phyloP scores from a whole-genome alignment of 176 grass and related monocot genomes.

The Oryza longistaminata region DNA sequence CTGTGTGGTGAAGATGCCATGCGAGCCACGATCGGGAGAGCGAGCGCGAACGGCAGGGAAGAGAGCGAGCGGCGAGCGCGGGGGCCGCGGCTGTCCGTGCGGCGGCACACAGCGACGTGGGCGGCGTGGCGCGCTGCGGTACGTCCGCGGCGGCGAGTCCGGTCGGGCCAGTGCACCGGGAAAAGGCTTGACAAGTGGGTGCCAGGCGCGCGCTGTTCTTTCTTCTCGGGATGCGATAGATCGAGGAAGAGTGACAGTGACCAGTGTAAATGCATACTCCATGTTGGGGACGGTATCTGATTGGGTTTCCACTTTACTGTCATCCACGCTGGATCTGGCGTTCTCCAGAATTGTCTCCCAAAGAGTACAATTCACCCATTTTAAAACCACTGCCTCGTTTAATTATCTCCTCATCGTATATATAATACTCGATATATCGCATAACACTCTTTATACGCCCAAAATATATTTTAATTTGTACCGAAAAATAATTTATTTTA shows the following conservation, averaged over 20 bases:
- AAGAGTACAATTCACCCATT: too few relatives aligned
- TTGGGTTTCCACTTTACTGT: conserved; percentile 11
- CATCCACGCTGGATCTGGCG: neutral
- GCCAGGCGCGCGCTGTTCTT: neutral
- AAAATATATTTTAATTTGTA: too few relatives aligned
- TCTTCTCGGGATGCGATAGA: neutral
- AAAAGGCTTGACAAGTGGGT: conserved; percentile 16
- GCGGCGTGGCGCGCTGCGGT: conserved; percentile 4
- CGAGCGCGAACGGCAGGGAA: too few relatives aligned
- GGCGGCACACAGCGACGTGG: conserved; percentile 27
- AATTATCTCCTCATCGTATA: too few relatives aligned
- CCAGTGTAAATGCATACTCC: neutral
- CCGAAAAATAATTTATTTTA: too few relatives aligned
- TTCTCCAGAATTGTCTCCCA: neutral
- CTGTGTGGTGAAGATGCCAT: neutral
- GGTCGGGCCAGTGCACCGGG: neutral
- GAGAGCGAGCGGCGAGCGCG: too few relatives aligned
- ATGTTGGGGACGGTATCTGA: conserved; percentile 20
- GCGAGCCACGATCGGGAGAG: too few relatives aligned
- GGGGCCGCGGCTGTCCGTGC: neutral
- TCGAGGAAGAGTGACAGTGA: neutral
- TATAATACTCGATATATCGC: too few relatives aligned
- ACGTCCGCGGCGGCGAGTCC: neutral
- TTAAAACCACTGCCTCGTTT: too few relatives aligned
- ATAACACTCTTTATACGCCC: too few relatives aligned